These are phyloP conservation scores for Vachellia pachyceras DNA, from an alignment of 306 rosid species.

Conservation along the genomic window DNA sequence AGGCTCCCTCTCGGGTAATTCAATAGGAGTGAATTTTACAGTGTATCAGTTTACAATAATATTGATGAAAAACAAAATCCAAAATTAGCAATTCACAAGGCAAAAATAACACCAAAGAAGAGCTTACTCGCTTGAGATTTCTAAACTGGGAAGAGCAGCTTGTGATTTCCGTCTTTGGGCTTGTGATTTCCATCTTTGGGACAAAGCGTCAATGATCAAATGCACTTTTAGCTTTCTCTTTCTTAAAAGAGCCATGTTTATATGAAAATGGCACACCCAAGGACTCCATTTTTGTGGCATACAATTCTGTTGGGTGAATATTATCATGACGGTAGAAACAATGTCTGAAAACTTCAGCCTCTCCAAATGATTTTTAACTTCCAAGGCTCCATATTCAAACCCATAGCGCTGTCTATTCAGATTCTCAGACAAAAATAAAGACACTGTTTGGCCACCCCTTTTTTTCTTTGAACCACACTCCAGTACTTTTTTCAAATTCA, in stretches of 20 bases:
- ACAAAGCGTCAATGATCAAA: constrained; percentile 63
- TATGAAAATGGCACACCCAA: constrained; percentile 92
- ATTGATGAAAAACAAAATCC: background rate
- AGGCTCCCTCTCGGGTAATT: too few relatives aligned
- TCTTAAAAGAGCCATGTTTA: constrained; percentile 60
- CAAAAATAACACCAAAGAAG: constrained; percentile 28
- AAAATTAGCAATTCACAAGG: constrained; percentile 11
- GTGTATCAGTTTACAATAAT: too few relatives aligned
- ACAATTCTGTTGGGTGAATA: constrained; percentile 58
- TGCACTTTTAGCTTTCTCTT: constrained; percentile 66
- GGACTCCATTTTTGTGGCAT: constrained; percentile 59
- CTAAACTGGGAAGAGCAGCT: constrained; percentile 51
- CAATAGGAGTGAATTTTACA: too few relatives aligned
- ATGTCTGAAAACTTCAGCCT: constrained; percentile 65
- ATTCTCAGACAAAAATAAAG: constrained; percentile 72
- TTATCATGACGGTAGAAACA: constrained; percentile 76
- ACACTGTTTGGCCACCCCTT: constrained; percentile 56
- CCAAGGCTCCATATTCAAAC: constrained; percentile 83
- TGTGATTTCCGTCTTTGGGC: constrained; percentile 53
- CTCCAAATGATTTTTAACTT: constrained; percentile 80
- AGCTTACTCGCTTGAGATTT: constrained; percentile 74
- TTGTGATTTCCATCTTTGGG: constrained; percentile 56
- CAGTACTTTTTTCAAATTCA: constrained; percentile 81
- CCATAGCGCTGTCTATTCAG: constrained; percentile 74
- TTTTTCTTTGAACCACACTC: constrained; percentile 84